These are phyloP conservation scores for Hypocreales sp. DNA, from an alignment of 2,329 filamentous ascomycete species.

Conservation along the genomic window DNA sequence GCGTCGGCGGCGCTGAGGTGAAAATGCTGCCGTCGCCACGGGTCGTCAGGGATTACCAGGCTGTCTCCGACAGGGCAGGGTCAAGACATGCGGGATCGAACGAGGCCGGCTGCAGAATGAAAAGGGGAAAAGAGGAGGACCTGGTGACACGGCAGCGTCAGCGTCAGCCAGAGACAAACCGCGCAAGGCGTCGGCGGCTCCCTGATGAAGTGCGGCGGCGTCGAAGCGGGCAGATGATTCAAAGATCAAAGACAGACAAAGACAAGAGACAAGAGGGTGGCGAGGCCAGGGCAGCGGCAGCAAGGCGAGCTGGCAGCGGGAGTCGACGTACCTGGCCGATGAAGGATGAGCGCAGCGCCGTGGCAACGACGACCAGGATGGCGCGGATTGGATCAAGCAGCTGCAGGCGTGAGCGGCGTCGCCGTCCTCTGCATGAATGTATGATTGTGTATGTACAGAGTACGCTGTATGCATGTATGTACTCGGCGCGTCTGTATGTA, in stretches of 20 bases:
- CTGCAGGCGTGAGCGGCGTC: too few species aligned
- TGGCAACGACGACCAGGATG: too few species aligned
- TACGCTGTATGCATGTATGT: too few species aligned
- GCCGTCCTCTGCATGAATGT: too few species aligned
- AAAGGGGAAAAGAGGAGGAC: background rate
- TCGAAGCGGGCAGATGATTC: background rate
- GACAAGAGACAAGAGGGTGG: background rate
- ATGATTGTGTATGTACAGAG: too few species aligned
- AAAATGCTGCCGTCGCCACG: too few species aligned
- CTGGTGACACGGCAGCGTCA: constrained; percentile 1
- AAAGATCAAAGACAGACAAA: background rate
- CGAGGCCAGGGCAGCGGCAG: constrained; percentile 1
- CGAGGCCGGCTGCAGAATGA: constrained; percentile 5
- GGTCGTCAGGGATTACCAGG: constrained; percentile 1
- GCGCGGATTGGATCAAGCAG: too few species aligned
- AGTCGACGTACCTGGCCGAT: too few species aligned
- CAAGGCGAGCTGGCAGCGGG: background rate
- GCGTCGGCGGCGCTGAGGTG: background rate
- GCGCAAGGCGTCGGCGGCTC: background rate
- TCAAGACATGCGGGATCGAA: constrained; percentile 14
- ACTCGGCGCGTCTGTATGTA: too few species aligned
- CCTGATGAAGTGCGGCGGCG: background rate
- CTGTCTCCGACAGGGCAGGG: constrained; percentile 8
- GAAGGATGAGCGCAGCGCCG: too few species aligned
- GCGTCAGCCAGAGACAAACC: constrained; percentile 2